Conservation (phyloP, 2,329 filamentous ascomycete species). For the Malbranchea zuffiana region DNA sequence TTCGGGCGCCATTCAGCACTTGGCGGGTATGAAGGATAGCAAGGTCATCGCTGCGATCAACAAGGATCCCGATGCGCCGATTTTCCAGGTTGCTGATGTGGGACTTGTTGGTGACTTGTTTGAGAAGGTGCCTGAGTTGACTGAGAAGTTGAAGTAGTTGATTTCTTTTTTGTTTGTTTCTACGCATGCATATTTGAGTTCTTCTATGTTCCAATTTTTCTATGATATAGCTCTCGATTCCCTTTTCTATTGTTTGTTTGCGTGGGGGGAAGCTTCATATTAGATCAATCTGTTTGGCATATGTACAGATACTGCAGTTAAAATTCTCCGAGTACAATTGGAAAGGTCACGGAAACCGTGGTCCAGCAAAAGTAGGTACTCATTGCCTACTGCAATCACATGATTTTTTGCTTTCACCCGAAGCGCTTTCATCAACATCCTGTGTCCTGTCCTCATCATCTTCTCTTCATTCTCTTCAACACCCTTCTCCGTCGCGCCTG, state of each 20-base stretch:
- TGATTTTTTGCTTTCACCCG: too few species aligned
- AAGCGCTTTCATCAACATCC: too few species aligned
- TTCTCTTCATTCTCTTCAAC: too few species aligned
- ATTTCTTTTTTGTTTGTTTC: neutral
- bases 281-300: slow-evolving; percentile 6
- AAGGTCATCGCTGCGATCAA: slow-evolving; percentile 99
- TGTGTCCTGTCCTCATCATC: too few species aligned
- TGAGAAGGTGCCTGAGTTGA: slow-evolving; percentile 89
- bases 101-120: slow-evolving; percentile 92
- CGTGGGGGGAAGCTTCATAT: neutral
- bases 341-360: too few species aligned
- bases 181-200: neutral
- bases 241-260: neutral
- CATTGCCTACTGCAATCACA: too few species aligned
- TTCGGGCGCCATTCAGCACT: slow-evolving; percentile 91
- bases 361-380: too few species aligned
- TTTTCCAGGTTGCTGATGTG: slow-evolving; percentile 96
- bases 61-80: slow-evolving; percentile 92
- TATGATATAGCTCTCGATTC: neutral
- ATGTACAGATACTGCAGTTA: slow-evolving; percentile 9
- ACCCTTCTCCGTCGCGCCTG: too few species aligned
- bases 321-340: too few species aligned
- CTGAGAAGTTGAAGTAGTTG: slow-evolving; percentile 70
- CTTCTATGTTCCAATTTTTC: neutral
- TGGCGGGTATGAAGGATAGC: slow-evolving; percentile 99